Conservation (phyloP, 31 red algal genomes). For the Odonthalia washingtoniensis region DNA sequence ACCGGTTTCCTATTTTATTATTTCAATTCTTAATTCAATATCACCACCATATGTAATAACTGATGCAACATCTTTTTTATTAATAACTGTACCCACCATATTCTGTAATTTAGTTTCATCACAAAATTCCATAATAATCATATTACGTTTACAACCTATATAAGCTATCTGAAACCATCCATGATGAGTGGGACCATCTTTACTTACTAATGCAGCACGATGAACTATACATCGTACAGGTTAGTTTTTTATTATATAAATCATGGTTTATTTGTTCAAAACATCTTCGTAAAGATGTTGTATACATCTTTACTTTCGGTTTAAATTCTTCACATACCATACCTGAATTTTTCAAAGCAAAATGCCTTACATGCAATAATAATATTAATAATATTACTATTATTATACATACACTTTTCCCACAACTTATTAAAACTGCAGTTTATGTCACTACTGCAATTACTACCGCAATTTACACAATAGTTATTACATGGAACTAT, state of each 20-base stretch:
- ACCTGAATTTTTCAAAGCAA: conserved; percentile 87
- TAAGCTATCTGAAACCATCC: conserved; percentile 93
- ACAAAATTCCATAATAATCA: conserved; percentile 93
- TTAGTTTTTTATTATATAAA: conserved; percentile 80
- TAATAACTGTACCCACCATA: conserved; percentile 89
- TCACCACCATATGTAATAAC: conserved; percentile 90
- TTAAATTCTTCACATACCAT: conserved; percentile 91
- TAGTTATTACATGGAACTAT: too few species aligned
- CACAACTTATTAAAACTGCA: too few species aligned
- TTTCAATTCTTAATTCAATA: conserved; percentile 80
- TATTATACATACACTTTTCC: too few species aligned
- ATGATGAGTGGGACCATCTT: conserved; percentile 97
- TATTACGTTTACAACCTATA: conserved; percentile 92
- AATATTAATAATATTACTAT: too few species aligned
- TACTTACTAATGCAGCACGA: conserved; percentile 92
- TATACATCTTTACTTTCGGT: conserved; percentile 95
- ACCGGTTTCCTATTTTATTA: conserved; percentile 70
- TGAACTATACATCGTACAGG: conserved; percentile 94
- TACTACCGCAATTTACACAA: too few species aligned
- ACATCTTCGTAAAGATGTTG: conserved; percentile 91
- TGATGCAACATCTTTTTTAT: conserved; percentile 76
- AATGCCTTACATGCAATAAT: conserved; percentile 93
- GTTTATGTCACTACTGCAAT: too few species aligned
- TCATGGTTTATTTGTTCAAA: conserved; percentile 97
- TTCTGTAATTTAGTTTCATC: conserved; percentile 93